Base-by-base conservation (phyloP, 129 eudicot species). In the Artemisia argyi region DNA sequence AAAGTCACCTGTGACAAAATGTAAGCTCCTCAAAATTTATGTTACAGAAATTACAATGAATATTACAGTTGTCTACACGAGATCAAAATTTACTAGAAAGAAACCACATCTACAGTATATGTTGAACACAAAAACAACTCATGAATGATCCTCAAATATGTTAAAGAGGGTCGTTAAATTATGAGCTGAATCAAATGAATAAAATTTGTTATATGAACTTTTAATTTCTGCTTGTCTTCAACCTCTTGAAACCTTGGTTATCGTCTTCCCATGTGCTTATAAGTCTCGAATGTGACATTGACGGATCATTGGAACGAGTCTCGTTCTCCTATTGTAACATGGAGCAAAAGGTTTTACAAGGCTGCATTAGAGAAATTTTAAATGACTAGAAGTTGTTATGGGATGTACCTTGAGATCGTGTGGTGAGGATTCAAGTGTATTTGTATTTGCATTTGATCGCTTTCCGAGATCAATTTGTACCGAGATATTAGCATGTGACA, bases 401-500 rank as follows among this genome's bases (percentile, higher is more conserved):
- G 2, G 20, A 61, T 47, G 62, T 81, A 92, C 97, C 96, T 92
- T 85, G 35, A 39, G 65, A 62, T 39, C 35, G 3, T 84, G 69
- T 14, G 79, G 66, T 69, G 85, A 81, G 55, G 84, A 48, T 71
- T 74, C 73, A 60, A 65, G 57, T 48, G 74, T 18, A 32, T 57
- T 58, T 19, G 83, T 75, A 46, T 67, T 72, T 54, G 89, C 22
- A 20, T 20, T 20, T 20, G 22, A 86, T 77, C 76, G 75, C 75
- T 90, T 94, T 53, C 93, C 93, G 24, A 94, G 82, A 74, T 94
- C 96, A 30, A 94, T 81, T 68, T 94, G 89, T 64, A 90, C 98
- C 0, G 98, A 90, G 81, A 94, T 90, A 66, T 55, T 90, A 71
- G 98, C 96, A 2, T 83, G 88, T 10, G 98, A 85, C 75, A 94